Evolutionary conservation across 2,329 filamentous ascomycete species (phyloP).

Genomic region (Metarhizium brunneum): DNA sequence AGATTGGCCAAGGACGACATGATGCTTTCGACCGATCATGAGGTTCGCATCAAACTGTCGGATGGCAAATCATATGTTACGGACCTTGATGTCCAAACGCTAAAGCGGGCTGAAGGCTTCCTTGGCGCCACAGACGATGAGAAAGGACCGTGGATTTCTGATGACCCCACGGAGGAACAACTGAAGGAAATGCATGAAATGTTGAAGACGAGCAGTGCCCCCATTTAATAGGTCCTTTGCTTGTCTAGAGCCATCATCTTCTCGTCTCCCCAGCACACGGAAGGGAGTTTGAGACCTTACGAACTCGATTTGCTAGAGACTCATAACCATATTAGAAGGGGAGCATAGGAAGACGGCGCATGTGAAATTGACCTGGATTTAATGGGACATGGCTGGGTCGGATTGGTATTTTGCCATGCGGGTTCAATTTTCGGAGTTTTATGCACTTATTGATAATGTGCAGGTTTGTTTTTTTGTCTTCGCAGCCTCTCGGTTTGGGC

Average conservation of each 20-base stretch:
- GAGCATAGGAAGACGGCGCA: slow-evolving; percentile 1
- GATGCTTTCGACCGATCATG: slow-evolving; percentile 93
- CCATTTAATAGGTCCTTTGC: slow-evolving; percentile 6
- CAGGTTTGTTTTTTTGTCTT: background rate
- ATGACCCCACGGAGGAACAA: slow-evolving; percentile 57
- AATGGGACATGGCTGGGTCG: background rate
- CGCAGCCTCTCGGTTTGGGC: background rate
- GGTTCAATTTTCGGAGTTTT: background rate
- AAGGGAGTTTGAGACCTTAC: background rate
- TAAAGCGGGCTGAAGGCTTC: slow-evolving; percentile 81
- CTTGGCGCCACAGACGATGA: slow-evolving; percentile 73
- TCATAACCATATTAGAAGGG: background rate
- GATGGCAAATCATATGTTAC: slow-evolving; percentile 77
- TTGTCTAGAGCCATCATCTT: background rate
- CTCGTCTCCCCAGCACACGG: background rate
- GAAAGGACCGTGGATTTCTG: slow-evolving; percentile 74
- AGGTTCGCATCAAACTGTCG: slow-evolving; percentile 75
- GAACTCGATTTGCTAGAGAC: background rate
- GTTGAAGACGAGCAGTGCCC: slow-evolving; percentile 19
- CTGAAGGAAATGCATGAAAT: slow-evolving; percentile 50
- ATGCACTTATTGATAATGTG: background rate
- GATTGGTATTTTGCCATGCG: background rate
- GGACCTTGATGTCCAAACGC: slow-evolving; percentile 83
- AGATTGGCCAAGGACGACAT: slow-evolving; percentile 96
- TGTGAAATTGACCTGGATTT: background rate